Evolutionary conservation across 176 grass and related monocot genomes (phyloP), one percentile per base, ranked within the genome.

Genomic region (Triticum timopheevii): DNA sequence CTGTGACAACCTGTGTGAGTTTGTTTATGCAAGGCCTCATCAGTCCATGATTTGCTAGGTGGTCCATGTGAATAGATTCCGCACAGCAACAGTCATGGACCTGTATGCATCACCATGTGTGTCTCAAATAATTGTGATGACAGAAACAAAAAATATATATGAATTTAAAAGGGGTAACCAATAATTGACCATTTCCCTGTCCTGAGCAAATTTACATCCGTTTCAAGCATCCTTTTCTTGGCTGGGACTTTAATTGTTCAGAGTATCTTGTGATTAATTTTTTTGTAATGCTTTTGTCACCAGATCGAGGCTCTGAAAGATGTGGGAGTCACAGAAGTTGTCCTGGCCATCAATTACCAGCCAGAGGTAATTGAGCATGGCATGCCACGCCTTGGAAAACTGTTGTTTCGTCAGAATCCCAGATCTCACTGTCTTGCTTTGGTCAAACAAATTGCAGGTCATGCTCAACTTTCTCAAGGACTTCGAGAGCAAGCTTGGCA

Each of bases 401-500:
- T 74, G 38, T 85, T 58, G 64, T 63, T 84, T 61, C 23, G 13
- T 81, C 75, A 67, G 64, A 17, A 24, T 77, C 69, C 23, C 16
- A 15, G 44, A 90, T 87, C 89, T 91, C 36, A 91, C 61, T 7
- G 24, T 39, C 49, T 40, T 67, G 9, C 67, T 80, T 82, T 80
- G 67, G 38, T 75, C 8, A 25, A 82, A 86, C 19, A 25, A 82
- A 86, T 25, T 40, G 13, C 88, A 97, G 95, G 88, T 92, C 20
- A 97, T 97, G 95, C 90, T 92, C 36, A 97, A 89, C 81, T 97
- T 97, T 82, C 86, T 97, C 69, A 92, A 97, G 88, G 95, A 94
- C 54, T 97, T 94, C 77, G 92, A 97, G 90, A 88, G 79, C 92
- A 94, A 92, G 66, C 86, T 97, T 86, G 95, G 87, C 50, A 92